phyloP scores from a whole-genome alignment of 176 grass and related monocot genomes.

The Rhipidocladum racemiflorum region DNA sequence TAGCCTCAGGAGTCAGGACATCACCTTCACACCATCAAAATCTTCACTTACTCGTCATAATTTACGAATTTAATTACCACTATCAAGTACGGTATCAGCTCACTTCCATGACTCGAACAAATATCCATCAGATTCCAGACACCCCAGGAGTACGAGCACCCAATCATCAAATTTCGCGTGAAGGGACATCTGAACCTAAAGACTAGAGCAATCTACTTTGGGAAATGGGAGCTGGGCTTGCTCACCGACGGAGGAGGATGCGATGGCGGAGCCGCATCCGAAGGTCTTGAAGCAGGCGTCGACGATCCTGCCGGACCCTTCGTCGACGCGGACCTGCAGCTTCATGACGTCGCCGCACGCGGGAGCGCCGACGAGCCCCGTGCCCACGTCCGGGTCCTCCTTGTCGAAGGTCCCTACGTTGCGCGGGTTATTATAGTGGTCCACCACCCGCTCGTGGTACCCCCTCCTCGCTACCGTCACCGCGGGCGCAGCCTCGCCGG shows the following conservation, averaged over 20 bases:
- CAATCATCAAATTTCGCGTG: not conserved
- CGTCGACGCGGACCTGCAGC: constrained; percentile 93
- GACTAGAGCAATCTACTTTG: not conserved
- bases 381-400: constrained; percentile 72
- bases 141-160: not conserved
- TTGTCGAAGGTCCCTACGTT: constrained; percentile 92
- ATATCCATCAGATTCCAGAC: not conserved
- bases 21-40: not conserved
- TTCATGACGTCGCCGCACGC: constrained; percentile 99
- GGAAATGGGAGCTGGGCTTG: not conserved
- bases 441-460: constrained; percentile 94
- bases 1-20: not conserved
- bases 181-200: not conserved
- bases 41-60: not conserved
- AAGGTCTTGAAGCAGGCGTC: constrained; percentile 98
- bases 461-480: not conserved
- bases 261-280: constrained; percentile 89
- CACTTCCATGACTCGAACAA: not conserved
- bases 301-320: constrained; percentile 75
- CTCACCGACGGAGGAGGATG: constrained; percentile 82
- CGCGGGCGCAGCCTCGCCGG: not conserved
- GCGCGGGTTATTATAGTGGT: constrained; percentile 89
- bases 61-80: not conserved
- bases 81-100: not conserved
- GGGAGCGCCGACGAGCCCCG: constrained; percentile 92